Conservation (phyloP, 495 filamentous ascomycete species). For the Aspergillus sparsus region DNA sequence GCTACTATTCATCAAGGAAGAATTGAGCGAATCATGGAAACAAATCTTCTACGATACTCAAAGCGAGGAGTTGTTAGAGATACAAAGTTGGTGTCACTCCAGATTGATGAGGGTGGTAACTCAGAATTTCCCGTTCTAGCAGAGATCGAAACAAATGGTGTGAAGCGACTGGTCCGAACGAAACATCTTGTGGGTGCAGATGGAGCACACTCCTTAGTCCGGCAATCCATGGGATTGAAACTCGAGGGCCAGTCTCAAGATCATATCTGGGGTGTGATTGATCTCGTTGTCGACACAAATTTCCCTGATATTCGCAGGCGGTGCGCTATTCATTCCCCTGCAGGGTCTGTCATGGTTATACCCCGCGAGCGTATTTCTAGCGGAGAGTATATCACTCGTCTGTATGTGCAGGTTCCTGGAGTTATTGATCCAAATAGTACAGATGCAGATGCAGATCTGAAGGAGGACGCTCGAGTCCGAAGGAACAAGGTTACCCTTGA, state of each 20-base stretch:
- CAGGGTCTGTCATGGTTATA: conserved; percentile 68
- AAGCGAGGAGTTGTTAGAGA: conserved; percentile 51
- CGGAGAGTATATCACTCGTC: conserved; percentile 61
- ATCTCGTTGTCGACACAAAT: conserved; percentile 64
- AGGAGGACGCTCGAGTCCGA: conserved; percentile 24
- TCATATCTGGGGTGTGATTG: conserved; percentile 65
- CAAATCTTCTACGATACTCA: conserved; percentile 50
- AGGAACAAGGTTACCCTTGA: conserved; percentile 33
- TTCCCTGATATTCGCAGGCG: conserved; percentile 69
- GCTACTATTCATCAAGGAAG: conserved; percentile 61
- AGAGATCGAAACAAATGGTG: conserved; percentile 45
- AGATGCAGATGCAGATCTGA: not conserved
- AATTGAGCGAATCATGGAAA: conserved; percentile 60
- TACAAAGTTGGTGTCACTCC: conserved; percentile 53
- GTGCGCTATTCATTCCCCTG: conserved; percentile 65
- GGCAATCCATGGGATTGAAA: conserved; percentile 56
- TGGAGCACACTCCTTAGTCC: conserved; percentile 62
- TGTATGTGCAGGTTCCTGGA: conserved; percentile 60
- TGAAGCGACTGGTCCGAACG: conserved; percentile 47
- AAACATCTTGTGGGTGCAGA: conserved; percentile 71
- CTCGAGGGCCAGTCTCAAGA: conserved; percentile 64
- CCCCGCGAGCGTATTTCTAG: conserved; percentile 58
- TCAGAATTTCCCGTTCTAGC: conserved; percentile 47
- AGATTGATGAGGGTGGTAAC: conserved; percentile 58
- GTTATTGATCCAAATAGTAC: conserved; percentile 25